phyloP scores from a whole-genome alignment of 805 yeast species.

The Kluyveromyces starmeri region DNA sequence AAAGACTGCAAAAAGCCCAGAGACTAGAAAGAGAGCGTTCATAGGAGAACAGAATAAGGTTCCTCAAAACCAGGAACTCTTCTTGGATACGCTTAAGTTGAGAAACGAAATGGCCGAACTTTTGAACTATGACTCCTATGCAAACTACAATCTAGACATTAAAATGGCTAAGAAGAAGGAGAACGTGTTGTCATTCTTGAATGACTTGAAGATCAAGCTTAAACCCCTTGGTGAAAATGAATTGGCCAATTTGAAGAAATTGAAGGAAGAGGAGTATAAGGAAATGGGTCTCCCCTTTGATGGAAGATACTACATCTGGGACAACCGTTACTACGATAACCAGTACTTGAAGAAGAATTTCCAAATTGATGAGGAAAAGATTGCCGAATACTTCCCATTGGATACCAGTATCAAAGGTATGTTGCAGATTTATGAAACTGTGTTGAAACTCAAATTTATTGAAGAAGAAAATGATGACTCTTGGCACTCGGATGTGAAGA shows the following conservation, averaged over 20 bases:
- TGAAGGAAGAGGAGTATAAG: constrained; percentile 47
- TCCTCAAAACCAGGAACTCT: constrained; percentile 52
- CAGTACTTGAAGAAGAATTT: constrained; percentile 57
- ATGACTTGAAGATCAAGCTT: constrained; percentile 51
- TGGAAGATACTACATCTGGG: constrained; percentile 57
- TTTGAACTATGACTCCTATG: constrained; percentile 60
- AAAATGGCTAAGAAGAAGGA: constrained; percentile 70
- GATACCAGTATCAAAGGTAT: constrained; percentile 57
- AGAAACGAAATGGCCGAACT: constrained; percentile 54
- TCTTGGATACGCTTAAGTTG: constrained; percentile 49
- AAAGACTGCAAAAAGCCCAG: constrained; percentile 55
- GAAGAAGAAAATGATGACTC: constrained; percentile 36
- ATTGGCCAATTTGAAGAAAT: constrained; percentile 34
- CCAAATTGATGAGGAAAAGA: constrained; percentile 61
- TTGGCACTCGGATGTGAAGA: constrained; percentile 78
- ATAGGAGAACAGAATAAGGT: constrained; percentile 61
- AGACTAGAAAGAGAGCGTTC: constrained; percentile 59
- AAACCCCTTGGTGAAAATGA: constrained; percentile 53
- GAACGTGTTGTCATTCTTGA: constrained; percentile 51
- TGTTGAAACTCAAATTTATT: constrained; percentile 61
- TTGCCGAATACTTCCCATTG: constrained; percentile 73
- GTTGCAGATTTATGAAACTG: constrained; percentile 60
- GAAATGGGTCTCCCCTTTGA: constrained; percentile 37
- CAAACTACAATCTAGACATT: constrained; percentile 64
- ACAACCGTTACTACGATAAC: constrained; percentile 57